phyloP scores from a whole-genome alignment of 305 asterid genomes.

The Withania somnifera region DNA sequence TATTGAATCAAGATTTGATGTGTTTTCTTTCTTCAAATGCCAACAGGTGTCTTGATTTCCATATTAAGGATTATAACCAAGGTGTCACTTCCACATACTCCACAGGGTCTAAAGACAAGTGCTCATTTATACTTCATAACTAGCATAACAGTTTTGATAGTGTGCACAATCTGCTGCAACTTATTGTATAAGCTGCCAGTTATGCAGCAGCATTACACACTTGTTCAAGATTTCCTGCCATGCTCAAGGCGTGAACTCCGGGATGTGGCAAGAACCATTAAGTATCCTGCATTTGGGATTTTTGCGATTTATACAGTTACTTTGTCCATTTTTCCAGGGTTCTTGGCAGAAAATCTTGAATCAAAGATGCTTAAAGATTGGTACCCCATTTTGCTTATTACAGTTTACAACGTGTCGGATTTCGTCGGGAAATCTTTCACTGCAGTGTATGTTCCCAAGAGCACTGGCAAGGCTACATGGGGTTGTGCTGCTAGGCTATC shows the following conservation, averaged over 20 bases:
- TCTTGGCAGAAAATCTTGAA: constrained; percentile 45
- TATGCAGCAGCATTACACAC: constrained; percentile 36
- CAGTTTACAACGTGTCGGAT: constrained; percentile 49
- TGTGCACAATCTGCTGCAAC: constrained; percentile 52
- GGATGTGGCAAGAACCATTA: constrained; percentile 25
- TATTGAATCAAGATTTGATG: not conserved
- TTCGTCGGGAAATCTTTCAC: constrained; percentile 54
- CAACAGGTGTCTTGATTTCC: constrained; percentile 53
- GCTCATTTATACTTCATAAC: constrained; percentile 57
- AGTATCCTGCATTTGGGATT: constrained; percentile 54
- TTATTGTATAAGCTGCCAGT: constrained; percentile 36
- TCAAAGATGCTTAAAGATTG: constrained; percentile 46
- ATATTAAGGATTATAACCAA: constrained; percentile 59
- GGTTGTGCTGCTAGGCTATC: constrained; percentile 45
- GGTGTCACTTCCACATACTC: constrained; percentile 64
- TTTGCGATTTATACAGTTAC: constrained; percentile 57
- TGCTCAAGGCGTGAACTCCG: constrained; percentile 18
- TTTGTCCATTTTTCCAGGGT: constrained; percentile 70
- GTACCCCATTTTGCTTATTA: constrained; percentile 54
- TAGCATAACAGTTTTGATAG: constrained; percentile 28
- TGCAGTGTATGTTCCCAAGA: constrained; percentile 24
- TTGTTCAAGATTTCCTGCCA: constrained; percentile 11
- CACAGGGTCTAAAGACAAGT: constrained; percentile 54
- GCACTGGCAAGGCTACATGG: constrained; percentile 48
- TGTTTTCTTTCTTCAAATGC: not conserved